Evolutionary conservation across 2,329 filamentous ascomycete species (phyloP).

Genomic region (Cryphonectria japonica): DNA sequence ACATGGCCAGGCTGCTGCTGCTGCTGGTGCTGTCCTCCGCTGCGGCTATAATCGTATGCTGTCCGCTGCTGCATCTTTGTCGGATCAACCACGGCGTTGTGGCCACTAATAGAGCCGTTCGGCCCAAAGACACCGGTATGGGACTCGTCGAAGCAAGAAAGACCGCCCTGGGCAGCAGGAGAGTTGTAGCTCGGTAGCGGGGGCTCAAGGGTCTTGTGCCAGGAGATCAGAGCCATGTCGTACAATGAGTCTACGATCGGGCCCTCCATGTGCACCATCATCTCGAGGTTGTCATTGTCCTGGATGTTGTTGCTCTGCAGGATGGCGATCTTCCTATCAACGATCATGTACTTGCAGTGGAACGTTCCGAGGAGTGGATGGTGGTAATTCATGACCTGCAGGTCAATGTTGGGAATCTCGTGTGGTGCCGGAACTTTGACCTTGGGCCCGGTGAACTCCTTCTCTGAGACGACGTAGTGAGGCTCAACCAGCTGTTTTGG

Average conservation of each 20-base stretch:
- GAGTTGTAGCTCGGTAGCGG: constrained; percentile 59
- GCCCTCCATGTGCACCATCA: constrained; percentile 77
- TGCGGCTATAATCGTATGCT: constrained; percentile 27
- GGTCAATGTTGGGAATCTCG: constrained; percentile 72
- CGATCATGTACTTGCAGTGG: constrained; percentile 77
- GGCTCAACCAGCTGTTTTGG: constrained; percentile 67
- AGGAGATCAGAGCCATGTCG: constrained; percentile 73
- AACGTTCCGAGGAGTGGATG: constrained; percentile 72
- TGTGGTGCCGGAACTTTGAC: constrained; percentile 64
- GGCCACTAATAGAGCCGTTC: constrained; percentile 38
- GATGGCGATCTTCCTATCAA: constrained; percentile 72
- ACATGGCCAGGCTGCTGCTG: constrained; percentile 26
- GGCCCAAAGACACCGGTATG: constrained; percentile 36
- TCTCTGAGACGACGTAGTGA: constrained; percentile 62
- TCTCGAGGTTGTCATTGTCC: constrained; percentile 80
- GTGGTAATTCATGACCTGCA: constrained; percentile 76
- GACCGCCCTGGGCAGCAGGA: constrained; percentile 47
- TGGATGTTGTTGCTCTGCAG: constrained; percentile 80
- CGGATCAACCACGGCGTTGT: constrained; percentile 37
- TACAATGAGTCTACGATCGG: constrained; percentile 77
- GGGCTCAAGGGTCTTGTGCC: constrained; percentile 66
- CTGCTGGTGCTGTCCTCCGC: neutral
- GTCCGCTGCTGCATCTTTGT: constrained; percentile 31
- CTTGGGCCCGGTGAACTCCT: constrained; percentile 60
- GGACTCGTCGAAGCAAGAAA: constrained; percentile 34